Percentiles rank a stretch among this genome's conserved stretches.
Evolutionary conservation across 805 yeast genomes (phyloP).

Genomic region (Saccharomycopsis fermentans): DNA sequence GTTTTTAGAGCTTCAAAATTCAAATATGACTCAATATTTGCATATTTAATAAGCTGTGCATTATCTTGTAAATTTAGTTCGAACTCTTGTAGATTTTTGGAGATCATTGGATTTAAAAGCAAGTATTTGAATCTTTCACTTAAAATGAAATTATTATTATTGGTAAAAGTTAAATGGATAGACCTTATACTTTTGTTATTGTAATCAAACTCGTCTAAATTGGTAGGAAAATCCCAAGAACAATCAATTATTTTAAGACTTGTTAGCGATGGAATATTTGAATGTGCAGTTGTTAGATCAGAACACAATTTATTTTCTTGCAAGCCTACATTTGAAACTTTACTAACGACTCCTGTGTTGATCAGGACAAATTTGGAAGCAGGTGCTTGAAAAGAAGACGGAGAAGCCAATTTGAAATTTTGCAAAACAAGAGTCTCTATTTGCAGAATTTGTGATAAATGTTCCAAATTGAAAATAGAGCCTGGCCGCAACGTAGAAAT

Average conservation of each 20-base stretch:
- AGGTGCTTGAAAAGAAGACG: not conserved
- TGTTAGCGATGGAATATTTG: not conserved
- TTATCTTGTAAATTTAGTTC: conserved; percentile 8
- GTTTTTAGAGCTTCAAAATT: not conserved
- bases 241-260: conserved; percentile 12
- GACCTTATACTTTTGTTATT: not conserved
- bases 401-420: conserved; percentile 8
- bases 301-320: not conserved
- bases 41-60: conserved; percentile 6
- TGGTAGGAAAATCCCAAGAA: conserved; percentile 16
- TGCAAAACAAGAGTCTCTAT: conserved; percentile 6
- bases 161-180: not conserved
- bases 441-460: conserved; percentile 1
- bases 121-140: conserved; percentile 14
- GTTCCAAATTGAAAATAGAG: conserved; percentile 12
- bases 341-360: not conserved
- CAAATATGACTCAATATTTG: conserved; percentile 10
- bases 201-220: conserved; percentile 4
- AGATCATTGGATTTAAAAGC: conserved; percentile 5
- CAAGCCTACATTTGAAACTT: not conserved
- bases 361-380: not conserved
- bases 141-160: conserved; percentile 10
- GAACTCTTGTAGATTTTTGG: not conserved
- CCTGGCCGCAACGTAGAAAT: conserved; percentile 1
- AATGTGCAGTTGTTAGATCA: not conserved